phyloP scores from a whole-genome alignment of 495 filamentous ascomycete genomes.

The Rostrohypoxylon terebratum region DNA sequence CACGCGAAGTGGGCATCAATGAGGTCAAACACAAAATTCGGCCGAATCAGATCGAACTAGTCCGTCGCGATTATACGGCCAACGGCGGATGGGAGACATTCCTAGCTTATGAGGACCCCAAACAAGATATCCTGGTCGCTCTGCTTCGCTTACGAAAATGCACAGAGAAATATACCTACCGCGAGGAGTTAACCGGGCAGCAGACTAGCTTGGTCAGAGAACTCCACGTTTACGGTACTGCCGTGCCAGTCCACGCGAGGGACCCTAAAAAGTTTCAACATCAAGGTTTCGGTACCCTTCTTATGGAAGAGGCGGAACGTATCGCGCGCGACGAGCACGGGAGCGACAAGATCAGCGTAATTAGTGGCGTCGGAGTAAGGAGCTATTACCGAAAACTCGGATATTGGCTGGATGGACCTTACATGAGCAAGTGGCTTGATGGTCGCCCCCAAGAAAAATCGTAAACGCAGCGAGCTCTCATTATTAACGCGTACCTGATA shows the following conservation, averaged over 20 bases:
- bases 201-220: conserved; percentile 93
- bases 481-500: neutral
- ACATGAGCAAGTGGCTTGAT: conserved; percentile 81
- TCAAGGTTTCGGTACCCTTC: conserved; percentile 92
- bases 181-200: conserved; percentile 84
- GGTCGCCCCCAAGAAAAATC: conserved; percentile 47
- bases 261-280: conserved; percentile 98
- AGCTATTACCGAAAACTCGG: conserved; percentile 94
- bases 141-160: conserved; percentile 92
- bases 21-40: conserved; percentile 99
- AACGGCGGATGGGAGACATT: conserved; percentile 99
- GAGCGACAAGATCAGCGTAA: conserved; percentile 92
- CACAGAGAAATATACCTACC: conserved; percentile 87
- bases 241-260: conserved; percentile 92
- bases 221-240: conserved; percentile 95
- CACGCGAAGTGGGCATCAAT: conserved; percentile 96
- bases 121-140: conserved; percentile 97
- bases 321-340: conserved; percentile 95
- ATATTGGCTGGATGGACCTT: conserved; percentile 90
- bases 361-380: conserved; percentile 92
- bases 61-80: conserved; percentile 93
- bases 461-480: conserved; percentile 8
- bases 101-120: conserved; percentile 96
- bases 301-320: conserved; percentile 98
- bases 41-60: conserved; percentile 93